Evolutionary conservation across 768 basidiomycete species (phyloP).

Genomic region (Inosperma sp.): DNA sequence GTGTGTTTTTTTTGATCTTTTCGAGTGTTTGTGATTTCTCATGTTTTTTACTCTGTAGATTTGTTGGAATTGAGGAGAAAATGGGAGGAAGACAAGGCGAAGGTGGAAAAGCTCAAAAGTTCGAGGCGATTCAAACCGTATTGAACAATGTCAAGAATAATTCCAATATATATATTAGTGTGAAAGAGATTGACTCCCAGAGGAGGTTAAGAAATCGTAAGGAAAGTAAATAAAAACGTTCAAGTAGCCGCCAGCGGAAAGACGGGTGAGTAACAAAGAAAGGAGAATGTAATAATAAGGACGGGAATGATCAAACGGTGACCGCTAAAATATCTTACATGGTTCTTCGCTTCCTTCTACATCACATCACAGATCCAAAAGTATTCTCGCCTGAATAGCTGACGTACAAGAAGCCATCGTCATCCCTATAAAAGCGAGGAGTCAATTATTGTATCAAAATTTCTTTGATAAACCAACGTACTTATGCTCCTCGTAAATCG

Average conservation of each 20-base stretch:
- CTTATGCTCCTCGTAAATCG: slow-evolving; percentile 99
- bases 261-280: background rate
- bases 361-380: slow-evolving; percentile 47
- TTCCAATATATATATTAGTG: no score
- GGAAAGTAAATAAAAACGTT: no score
- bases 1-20: slow-evolving; percentile 37
- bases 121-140: slow-evolving; percentile 86
- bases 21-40: background rate
- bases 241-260: no score
- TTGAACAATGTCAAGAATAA: slow-evolving; percentile 37
- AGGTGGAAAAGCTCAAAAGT: slow-evolving; percentile 74
- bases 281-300: background rate
- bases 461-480: slow-evolving; percentile 37
- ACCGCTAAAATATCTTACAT: slow-evolving; percentile 7
- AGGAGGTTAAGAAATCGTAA: no score
- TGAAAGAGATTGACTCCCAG: no score
- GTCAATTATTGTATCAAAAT: slow-evolving; percentile 24
- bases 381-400: slow-evolving; percentile 99
- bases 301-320: background rate
- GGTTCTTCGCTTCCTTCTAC: background rate
- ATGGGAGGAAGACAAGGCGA: slow-evolving; percentile 87
- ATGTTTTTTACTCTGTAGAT: slow-evolving; percentile 37
- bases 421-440: slow-evolving; percentile 60
- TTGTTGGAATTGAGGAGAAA: slow-evolving; percentile 69
- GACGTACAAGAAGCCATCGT: slow-evolving; percentile 98